Evolutionary conservation across 768 basidiomycete genomes (phyloP).

Genomic region (Tricholoma matsutake): DNA sequence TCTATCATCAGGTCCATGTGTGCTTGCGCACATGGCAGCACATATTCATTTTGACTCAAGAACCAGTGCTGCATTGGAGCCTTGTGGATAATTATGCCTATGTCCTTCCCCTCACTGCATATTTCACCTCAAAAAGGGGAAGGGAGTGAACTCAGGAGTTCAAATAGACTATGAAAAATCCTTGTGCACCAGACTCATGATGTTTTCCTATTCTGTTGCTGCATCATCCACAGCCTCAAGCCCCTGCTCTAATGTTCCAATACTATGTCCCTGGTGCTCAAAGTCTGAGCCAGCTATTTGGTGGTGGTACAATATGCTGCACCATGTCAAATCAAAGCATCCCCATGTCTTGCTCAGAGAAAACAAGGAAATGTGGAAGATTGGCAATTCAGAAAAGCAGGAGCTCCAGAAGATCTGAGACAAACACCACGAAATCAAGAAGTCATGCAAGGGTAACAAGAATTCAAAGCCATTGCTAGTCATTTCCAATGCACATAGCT

Average conservation of each 20-base stretch:
- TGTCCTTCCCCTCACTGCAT: constrained; percentile 15
- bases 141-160: constrained; percentile 11
- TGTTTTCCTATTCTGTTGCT: constrained; percentile 17
- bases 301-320: background rate
- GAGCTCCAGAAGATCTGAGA: background rate
- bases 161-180: constrained; percentile 15
- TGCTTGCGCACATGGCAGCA: constrained; percentile 25
- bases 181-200: constrained; percentile 14
- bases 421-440: background rate
- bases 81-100: constrained; percentile 28
- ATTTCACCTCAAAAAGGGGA: constrained; percentile 21
- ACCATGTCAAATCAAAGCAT: background rate
- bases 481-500: background rate
- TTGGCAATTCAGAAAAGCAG: background rate
- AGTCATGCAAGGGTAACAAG: background rate
- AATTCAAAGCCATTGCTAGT: background rate
- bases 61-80: constrained; percentile 3
- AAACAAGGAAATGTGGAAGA: background rate
- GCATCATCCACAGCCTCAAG: constrained; percentile 6
- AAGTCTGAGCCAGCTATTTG: background rate
- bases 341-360: background rate
- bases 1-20: constrained; percentile 13
- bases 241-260: constrained; percentile 26
- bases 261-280: background rate
- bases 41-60: constrained; percentile 24